phyloP scores from a whole-genome alignment of 495 filamentous ascomycete genomes.

The Daldinia childiae region DNA sequence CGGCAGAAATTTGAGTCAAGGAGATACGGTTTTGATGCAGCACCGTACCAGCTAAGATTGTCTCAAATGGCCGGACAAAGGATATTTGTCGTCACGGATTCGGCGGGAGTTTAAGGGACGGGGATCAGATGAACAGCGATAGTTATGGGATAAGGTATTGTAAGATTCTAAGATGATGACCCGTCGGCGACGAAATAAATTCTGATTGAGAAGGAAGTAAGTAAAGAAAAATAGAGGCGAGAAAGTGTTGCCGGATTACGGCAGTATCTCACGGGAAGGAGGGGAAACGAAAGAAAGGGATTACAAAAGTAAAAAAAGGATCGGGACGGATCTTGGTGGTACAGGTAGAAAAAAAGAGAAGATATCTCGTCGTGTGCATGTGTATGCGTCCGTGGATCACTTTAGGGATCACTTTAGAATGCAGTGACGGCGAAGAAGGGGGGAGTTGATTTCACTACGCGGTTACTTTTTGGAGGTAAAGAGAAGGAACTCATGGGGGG shows the following conservation, averaged over 20 bases:
- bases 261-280: constrained; percentile 7
- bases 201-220: background rate
- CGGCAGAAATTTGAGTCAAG: constrained; percentile 19
- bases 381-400: constrained; percentile 22
- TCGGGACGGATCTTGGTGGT: constrained; percentile 16
- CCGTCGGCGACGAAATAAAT: constrained; percentile 6
- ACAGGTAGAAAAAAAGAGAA: constrained; percentile 32
- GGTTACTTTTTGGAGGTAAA: constrained; percentile 35
- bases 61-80: constrained; percentile 32
- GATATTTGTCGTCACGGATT: constrained; percentile 18
- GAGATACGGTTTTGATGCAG: constrained; percentile 14
- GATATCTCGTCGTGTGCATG: constrained; percentile 18
- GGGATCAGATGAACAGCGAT: background rate
- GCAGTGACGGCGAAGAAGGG: constrained; percentile 34
- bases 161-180: background rate
- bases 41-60: constrained; percentile 24
- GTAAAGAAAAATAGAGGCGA: constrained; percentile 9
- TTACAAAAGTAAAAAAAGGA: constrained; percentile 28
- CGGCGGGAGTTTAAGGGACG: constrained; percentile 14
- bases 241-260: constrained; percentile 9
- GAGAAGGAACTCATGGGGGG: constrained; percentile 23
- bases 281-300: constrained; percentile 16
- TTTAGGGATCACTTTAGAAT: constrained; percentile 18
- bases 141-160: background rate
- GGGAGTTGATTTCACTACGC: constrained; percentile 24